phyloP scores from a whole-genome alignment of 129 eudicot species.

The Dittrichia graveolens region DNA sequence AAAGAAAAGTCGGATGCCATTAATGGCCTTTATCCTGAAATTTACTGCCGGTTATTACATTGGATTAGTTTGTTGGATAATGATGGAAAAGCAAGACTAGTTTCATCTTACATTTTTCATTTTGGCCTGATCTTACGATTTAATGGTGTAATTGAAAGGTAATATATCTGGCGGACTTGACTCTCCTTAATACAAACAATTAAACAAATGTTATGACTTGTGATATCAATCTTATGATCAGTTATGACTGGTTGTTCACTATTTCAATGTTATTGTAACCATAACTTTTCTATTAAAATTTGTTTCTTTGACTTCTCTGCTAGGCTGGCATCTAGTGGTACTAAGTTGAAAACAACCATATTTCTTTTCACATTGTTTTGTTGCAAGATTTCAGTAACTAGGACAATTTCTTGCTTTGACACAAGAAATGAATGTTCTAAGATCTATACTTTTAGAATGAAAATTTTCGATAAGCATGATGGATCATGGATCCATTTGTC shows the following conservation, averaged over 20 bases:
- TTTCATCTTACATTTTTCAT: background rate
- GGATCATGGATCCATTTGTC: background rate
- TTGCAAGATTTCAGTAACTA: background rate
- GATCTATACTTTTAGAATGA: background rate
- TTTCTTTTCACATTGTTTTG: background rate
- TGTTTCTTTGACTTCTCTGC: background rate
- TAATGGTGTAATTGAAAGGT: background rate
- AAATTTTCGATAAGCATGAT: background rate
- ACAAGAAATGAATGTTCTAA: background rate
- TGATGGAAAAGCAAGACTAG: background rate
- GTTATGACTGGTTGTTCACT: background rate
- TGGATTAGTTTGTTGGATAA: background rate
- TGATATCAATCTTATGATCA: background rate
- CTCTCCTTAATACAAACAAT: background rate
- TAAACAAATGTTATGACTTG: background rate
- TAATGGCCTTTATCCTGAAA: background rate
- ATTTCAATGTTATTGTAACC: slow-evolving; percentile 2
- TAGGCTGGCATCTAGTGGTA: background rate
- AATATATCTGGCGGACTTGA: background rate
- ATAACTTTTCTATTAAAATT: background rate
- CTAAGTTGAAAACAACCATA: background rate
- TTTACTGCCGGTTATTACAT: background rate
- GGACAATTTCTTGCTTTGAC: background rate
- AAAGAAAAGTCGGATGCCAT: background rate
- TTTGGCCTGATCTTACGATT: background rate